Evolutionary conservation across 805 yeast genomes (phyloP).

Genomic region (Starmerella floris): DNA sequence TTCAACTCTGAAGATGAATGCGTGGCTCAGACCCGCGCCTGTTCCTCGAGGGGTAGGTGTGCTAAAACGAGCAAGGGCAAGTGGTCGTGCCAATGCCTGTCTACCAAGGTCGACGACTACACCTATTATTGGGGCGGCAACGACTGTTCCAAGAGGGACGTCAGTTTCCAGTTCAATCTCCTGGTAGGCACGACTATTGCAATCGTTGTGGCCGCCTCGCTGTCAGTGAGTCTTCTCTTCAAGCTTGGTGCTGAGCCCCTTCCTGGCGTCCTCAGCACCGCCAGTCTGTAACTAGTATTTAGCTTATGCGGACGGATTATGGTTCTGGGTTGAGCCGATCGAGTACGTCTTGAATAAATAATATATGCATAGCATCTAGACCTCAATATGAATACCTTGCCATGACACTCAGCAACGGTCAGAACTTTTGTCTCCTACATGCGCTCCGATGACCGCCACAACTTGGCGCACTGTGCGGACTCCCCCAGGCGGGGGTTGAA

Average conservation of each 20-base stretch:
- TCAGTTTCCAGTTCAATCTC: conserved; percentile 51
- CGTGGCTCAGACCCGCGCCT: conserved; percentile 24
- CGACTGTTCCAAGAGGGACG: conserved; percentile 56
- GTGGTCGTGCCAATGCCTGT: conserved; percentile 28
- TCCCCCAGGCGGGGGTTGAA: too few relatives aligned
- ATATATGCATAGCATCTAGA: too few relatives aligned
- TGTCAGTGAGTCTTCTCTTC: conserved; percentile 35
- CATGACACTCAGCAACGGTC: neutral
- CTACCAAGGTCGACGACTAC: conserved; percentile 24
- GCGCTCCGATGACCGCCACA: too few relatives aligned
- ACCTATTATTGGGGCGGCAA: conserved; percentile 30
- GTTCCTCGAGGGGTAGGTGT: conserved; percentile 32
- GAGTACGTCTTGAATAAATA: neutral
- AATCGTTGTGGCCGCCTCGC: conserved; percentile 38
- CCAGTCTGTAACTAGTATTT: too few relatives aligned
- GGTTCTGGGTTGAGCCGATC: too few relatives aligned
- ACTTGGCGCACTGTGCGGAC: too few relatives aligned
- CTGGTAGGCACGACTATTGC: conserved; percentile 53
- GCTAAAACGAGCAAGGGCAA: conserved; percentile 22
- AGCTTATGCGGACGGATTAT: too few relatives aligned
- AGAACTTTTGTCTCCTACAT: too few relatives aligned
- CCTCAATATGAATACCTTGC: too few relatives aligned
- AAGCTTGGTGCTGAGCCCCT: conserved; percentile 38
- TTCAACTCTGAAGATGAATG: conserved; percentile 26
- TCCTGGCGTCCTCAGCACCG: neutral